Base-by-base conservation (phyloP, 1,284 basidiomycete species). In the Gastroboletus turbinatus region DNA sequence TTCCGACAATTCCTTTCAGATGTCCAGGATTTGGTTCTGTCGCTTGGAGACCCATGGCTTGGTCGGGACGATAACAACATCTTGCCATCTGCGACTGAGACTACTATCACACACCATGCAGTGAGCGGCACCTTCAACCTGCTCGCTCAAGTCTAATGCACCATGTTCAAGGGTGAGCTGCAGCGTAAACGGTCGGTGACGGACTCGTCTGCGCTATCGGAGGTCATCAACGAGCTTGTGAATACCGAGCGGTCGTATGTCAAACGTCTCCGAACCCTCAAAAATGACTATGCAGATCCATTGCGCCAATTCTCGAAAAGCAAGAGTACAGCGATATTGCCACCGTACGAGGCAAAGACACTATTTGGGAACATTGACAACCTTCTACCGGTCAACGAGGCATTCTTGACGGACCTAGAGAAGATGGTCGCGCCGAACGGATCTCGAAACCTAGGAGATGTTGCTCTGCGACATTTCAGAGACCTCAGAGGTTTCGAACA, bases 311-410 rank as follows among this genome's bases (percentile, higher is more conserved):
- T 95, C 68, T 87, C 96, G 29, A 82, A 84, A 57, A 87, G 82
- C 69, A 91, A 92, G 66, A 89, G 90, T 60, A 94, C 90, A 0
- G 85, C 88, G 43, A 94, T 98, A 63, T 83, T 98, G 47, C 88
- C 91, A 3, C 76, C 85, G 19, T 97, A 96, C 70, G 92, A 97
- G 67, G 93, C 96, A 23, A 96, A 94, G 64, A 89, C 85, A 0
- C 79, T 98, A 29, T 98, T 98, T 64, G 93, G 93, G 50, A 98
- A 98, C 72, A 84, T 98, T 46, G 96, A 97, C 71, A 87, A 85
- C 49, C 81, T 98, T 14, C 72, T 98, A 1, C 90, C 89, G 1
- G 90, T 94, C 10, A 95, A 97, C 63, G 87, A 91, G 65, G 86
- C 89, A 0, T 96, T 98, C 67, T 77, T 97, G 39, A 74, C 74